Evolutionary conservation across 495 filamentous ascomycete genomes (phyloP).

Genomic region (Aspergillus conjunctus): DNA sequence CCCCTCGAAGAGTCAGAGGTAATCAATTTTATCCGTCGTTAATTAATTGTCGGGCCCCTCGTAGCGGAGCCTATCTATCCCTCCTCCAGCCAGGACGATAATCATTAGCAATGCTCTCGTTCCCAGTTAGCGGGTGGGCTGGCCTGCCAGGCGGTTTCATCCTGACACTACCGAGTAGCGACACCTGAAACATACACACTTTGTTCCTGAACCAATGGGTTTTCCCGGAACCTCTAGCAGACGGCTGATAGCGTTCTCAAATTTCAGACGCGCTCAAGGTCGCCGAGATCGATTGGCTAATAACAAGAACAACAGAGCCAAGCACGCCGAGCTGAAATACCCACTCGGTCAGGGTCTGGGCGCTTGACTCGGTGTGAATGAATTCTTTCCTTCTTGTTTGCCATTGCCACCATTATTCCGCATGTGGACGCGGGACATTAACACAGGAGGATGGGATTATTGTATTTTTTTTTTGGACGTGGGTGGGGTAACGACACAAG

Average conservation of each 20-base stretch:
- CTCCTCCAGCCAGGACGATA: neutral
- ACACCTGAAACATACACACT: neutral
- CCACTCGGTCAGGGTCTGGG: neutral
- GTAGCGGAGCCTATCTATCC: neutral
- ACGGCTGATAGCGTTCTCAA: neutral
- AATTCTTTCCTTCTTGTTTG: neutral
- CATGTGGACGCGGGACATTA: neutral
- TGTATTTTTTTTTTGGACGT: neutral
- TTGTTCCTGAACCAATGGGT: neutral
- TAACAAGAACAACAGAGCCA: slow-evolving; percentile 3
- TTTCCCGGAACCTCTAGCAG: neutral
- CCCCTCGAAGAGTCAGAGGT: neutral
- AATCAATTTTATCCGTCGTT: neutral
- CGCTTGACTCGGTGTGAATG: neutral
- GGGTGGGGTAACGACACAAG: neutral
- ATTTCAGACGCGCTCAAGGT: slow-evolving; percentile 1
- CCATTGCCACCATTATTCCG: neutral
- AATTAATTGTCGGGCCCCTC: neutral
- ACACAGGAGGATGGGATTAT: neutral
- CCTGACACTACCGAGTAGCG: neutral
- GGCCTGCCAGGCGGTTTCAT: neutral
- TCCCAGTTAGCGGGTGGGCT: neutral
- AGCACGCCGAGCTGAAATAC: slow-evolving; percentile 7
- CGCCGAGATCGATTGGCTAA: slow-evolving; percentile 8
- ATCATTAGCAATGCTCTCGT: neutral